Conservation (phyloP, 1,284 basidiomycete species). For the Puccinia horiana region DNA sequence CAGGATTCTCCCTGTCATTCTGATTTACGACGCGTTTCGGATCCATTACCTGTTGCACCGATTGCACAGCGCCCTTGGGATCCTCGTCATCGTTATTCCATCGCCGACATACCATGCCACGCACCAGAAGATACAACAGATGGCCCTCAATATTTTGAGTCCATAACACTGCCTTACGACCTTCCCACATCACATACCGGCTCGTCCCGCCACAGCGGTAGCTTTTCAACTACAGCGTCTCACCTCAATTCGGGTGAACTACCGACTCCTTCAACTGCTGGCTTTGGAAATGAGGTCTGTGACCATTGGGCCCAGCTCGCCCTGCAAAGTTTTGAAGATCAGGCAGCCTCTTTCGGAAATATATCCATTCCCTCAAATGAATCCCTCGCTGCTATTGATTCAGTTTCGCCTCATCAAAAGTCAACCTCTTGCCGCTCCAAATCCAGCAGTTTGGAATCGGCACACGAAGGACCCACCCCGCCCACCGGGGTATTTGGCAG, state of each 20-base stretch:
- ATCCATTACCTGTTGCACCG: slow-evolving; percentile 42
- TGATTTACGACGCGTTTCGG: slow-evolving; percentile 35
- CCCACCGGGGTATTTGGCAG: neutral
- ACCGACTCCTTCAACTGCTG: slow-evolving; percentile 13
- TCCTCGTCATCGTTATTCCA: slow-evolving; percentile 33
- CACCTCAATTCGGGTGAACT: slow-evolving; percentile 26
- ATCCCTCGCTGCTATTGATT: neutral
- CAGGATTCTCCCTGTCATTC: neutral
- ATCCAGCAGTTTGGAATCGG: neutral
- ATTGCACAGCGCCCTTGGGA: slow-evolving; percentile 44
- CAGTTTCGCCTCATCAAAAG: neutral
- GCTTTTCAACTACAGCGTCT: slow-evolving; percentile 34
- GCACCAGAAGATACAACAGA: neutral
- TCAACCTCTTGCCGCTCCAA: slow-evolving; percentile 5
- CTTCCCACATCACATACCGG: neutral
- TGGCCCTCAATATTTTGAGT: neutral
- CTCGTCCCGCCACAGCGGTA: slow-evolving; percentile 7
- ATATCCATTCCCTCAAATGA: neutral
- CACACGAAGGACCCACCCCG: neutral
- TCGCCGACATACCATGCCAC: slow-evolving; percentile 5
- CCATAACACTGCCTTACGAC: neutral
- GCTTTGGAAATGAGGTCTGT: slow-evolving; percentile 5
- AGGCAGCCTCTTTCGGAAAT: neutral
- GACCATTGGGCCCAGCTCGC: neutral
- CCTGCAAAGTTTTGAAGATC: neutral